Base-by-base conservation (phyloP, 2,329 filamentous ascomycete species). In the Bimuria novae-zelandiae region DNA sequence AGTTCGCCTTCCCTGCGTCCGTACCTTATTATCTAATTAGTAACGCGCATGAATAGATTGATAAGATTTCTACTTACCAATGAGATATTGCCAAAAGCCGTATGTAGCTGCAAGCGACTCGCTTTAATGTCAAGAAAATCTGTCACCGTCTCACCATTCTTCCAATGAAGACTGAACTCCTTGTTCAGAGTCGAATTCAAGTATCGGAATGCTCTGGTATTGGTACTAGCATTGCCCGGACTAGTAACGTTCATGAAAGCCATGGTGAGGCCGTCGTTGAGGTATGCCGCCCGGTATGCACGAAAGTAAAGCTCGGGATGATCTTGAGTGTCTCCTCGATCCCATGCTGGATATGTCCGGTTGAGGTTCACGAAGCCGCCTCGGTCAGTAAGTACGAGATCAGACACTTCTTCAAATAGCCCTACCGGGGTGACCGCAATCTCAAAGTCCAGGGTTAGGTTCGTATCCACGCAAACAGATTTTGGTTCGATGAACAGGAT, bases 401-500 rank as follows among this genome's bases (percentile, higher is more conserved):
- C 3, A 33, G 40, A 12, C 77, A 48, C 17, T 72, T 55, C 2
- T 35, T 39, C 0, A 59, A 23, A 6, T 61, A 33, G 4, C 4
- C 11, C 30, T 2, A 40, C 51, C 12, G n/a, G 41, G 6, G 43
- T 56, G 1, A 47, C 32, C 2, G 56, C 53, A 14, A 77, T 68
- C 11, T 55, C 63, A 51, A 75, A 79, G 29, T 79, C 75, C 12
- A 81, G 47, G 0, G 76, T 78, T 6, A 76, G 53, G 52, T 78
- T 78, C 3, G 70, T 73, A 46, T 76, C 63, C 4, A 79, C 75
- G 53, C 79, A 80, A 11, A 64, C 59, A 0, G 76, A 75, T 30
- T 76, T 71, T 0, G 79, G 79, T 55, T 80, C 74, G n/a, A 81
- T 57, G 55, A 79, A 81, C 1, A 81, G 70, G 5, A 82, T 40